Evolutionary conservation across 129 eudicot genomes (phyloP), one percentile per base, ranked within the genome.

Genomic region (Lactuca saligna): DNA sequence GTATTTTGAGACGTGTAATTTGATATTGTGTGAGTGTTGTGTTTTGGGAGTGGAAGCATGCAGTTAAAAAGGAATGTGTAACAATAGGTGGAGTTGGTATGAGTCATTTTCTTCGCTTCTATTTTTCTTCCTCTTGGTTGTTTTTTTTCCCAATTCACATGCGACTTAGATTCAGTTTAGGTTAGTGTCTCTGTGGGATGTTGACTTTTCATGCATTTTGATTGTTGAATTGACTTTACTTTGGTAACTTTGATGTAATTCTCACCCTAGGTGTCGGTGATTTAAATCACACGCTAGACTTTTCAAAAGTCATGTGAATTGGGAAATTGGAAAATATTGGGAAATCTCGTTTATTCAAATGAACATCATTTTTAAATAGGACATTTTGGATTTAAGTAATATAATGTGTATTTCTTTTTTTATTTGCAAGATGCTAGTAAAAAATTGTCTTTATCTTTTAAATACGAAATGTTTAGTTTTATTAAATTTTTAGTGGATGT

Each of bases 21-120:
- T 46, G 51, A 46, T n/a, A 55, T 65, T 32, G 20, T 17, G 31
- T 55, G 62, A 25, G 29, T 73, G 57, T 44, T 66, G 55, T 58
- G 53, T 57, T 57, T 46, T 59, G 61, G 50, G 75, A 75, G 69
- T 75, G 63, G 75, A 39, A 60, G 44, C 70, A 38, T 76, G 75
- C 53, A 76, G 68, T 68, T 61, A 35, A 58, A 56, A 67, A 35
- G 25, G 57, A 62, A n/a, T n/a, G 29, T 53, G 57, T 34, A 61
- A 8, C 7, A 35, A 17, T 3, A 15, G 66, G 66, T 67, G 74
- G 79, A 69, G 61, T 75, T 66, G 69, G 79, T 75, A 75, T 35
- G 8, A 59, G 69, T 75, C 80, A 58, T 58, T 75, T 63, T 68
- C 75, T 51, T 51, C 17, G 49, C 25, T 29, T 67, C 7, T 15